These are phyloP conservation scores for Chlamydomonas incerta DNA, from an alignment of 139 green algal species.

Conservation along the genomic window DNA sequence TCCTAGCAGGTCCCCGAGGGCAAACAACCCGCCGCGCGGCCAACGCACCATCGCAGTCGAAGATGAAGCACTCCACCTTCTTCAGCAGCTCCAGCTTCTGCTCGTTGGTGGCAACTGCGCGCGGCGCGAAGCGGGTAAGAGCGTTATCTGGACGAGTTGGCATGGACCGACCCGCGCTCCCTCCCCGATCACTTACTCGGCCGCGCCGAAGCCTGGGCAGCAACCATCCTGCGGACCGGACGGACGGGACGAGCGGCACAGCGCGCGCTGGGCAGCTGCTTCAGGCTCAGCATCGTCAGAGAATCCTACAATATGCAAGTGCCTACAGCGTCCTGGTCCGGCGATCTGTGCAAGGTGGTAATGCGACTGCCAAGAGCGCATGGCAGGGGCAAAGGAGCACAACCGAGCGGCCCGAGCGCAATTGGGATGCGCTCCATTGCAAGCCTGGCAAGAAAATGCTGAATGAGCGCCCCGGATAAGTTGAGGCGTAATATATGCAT, in stretches of 20 bases:
- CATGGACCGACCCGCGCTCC: background rate
- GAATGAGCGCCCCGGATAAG: too few relatives aligned
- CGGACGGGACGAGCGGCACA: conserved; percentile 4
- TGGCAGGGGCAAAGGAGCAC: too few relatives aligned
- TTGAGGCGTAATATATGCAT: too few relatives aligned
- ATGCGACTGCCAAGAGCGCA: too few relatives aligned
- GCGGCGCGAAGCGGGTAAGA: background rate
- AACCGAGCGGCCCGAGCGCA: too few relatives aligned
- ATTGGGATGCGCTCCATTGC: too few relatives aligned
- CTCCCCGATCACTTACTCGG: conserved; percentile 2
- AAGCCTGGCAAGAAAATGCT: too few relatives aligned
- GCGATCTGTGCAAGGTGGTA: too few relatives aligned
- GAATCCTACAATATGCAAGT: too few relatives aligned
- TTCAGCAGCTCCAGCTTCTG: conserved; percentile 88
- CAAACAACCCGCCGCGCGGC: background rate
- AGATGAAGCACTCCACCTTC: conserved; percentile 97
- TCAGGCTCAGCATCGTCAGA: too few relatives aligned
- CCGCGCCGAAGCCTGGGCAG: conserved; percentile 1
- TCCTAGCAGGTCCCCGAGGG: too few relatives aligned
- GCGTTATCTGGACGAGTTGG: background rate
- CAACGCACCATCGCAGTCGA: conserved; percentile 97
- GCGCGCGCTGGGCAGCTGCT: background rate
- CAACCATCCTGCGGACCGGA: conserved; percentile 11
- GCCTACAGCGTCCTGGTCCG: too few relatives aligned
- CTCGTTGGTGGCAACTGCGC: conserved; percentile 62